Base-by-base conservation (phyloP, 1,284 basidiomycete species). In the Ganoderma resinaceum region DNA sequence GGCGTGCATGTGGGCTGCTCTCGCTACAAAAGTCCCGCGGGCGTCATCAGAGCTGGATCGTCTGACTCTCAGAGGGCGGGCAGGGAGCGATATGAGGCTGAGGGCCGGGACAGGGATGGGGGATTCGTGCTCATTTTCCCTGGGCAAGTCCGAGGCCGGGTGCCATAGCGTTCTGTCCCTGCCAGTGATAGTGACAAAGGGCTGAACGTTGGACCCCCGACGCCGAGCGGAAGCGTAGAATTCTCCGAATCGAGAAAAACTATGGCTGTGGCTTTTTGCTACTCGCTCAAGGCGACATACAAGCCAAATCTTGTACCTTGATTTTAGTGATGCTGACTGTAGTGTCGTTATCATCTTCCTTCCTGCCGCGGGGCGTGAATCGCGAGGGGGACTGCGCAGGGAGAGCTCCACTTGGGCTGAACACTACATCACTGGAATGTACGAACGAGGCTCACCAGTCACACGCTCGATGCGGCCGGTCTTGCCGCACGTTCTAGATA, bases 1-100 rank as follows among this genome's bases (percentile, higher is more conserved):
- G 52, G 52, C 52, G 38, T 55, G 65, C 60, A 37, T 61, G 53
- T 62, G 37, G 35, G 37, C 26, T 62, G 38, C 65, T 46, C 65
- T 61, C 52, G 60, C 35, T 18, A 35, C 33, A 63, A 55, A 55
- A 33, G 52, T 55, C 16, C 52, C 52, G 52, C 12, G 18, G 29
- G 29, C 29, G 52, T 23, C 29, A 33, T 18, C 9, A 55, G 52
- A 55, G 52, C 52, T 55, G 52, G 52, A 55, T 23, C 46, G 46
- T 49, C 46, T 49, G 46, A 49, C 46, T 49, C 46, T 23, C 23
- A 55, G 52, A 33, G 18, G 29, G 29, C 7, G 52, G 52, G 16
- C 29, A 55, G 52, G 52, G 46, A 49, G 46, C 46, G 46, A 49
- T 49, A 49, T 49, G 46, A 49, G 46, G 46, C 23, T 49, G 46